These are phyloP conservation scores for Hemerocallis citrina DNA, from an alignment of 106 monocot species.

Conservation along the genomic window DNA sequence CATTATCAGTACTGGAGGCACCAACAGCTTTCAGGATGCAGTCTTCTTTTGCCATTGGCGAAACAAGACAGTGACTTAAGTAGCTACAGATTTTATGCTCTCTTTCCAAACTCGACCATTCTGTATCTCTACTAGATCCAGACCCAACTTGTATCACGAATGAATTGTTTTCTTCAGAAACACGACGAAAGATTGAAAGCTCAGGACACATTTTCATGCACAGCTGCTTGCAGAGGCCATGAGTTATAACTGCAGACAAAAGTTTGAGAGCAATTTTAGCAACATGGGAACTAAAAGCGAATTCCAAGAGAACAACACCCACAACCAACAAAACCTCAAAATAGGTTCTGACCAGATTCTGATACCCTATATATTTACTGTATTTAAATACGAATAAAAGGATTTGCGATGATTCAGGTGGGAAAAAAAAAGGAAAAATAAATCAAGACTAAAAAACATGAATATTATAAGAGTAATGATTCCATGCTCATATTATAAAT, in stretches of 20 bases:
- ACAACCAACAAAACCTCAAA: too few species aligned
- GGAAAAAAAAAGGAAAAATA: too few species aligned
- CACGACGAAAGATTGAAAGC: conserved; percentile 32
- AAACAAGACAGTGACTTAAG: conserved; percentile 22
- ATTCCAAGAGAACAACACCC: too few species aligned
- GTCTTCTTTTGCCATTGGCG: conserved; percentile 11
- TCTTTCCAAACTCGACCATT: conserved; percentile 35
- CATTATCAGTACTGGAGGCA: conserved; percentile 87
- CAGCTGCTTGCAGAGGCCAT: conserved; percentile 48
- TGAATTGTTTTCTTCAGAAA: conserved; percentile 19
- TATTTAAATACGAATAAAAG: too few species aligned
- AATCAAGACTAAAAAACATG: too few species aligned
- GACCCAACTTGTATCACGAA: conserved; percentile 1
- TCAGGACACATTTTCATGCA: conserved; percentile 56
- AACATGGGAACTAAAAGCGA: too few species aligned
- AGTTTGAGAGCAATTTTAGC: not conserved
- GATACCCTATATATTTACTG: too few species aligned
- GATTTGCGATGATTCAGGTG: too few species aligned
- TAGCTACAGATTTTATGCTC: conserved; percentile 42
- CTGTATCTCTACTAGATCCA: conserved; percentile 23
- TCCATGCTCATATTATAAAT: too few species aligned
- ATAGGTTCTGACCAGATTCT: too few species aligned
- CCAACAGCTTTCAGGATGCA: conserved; percentile 33
- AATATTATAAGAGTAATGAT: too few species aligned
- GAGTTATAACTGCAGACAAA: conserved; percentile 47